A percentile compares a stretch with the other conserved stretches of the same genome.
Conservation (phyloP, 2,329 filamentous ascomycete species). For the Pseudopyrenochaeta lycopersici region DNA sequence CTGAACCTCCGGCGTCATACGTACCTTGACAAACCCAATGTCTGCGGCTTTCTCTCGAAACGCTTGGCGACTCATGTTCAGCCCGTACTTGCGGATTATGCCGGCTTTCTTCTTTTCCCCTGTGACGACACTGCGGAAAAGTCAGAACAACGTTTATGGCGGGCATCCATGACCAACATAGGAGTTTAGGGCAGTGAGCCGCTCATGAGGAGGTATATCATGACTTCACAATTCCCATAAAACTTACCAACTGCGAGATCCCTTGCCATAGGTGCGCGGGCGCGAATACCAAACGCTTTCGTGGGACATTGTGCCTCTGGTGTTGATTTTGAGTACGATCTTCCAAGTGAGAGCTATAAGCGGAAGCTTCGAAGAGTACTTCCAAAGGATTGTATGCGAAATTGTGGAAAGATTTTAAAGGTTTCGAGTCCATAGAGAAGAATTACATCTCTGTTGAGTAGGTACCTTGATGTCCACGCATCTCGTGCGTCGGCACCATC, state of each 20-base stretch:
- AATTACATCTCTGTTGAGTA: not conserved
- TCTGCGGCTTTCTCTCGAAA: conserved; percentile 72
- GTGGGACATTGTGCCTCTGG: conserved; percentile 33
- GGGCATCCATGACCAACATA: too few species aligned
- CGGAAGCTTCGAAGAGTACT: too few species aligned
- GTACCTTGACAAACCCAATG: conserved; percentile 73
- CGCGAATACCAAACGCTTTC: conserved; percentile 89
- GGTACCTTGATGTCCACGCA: conserved; percentile 17
- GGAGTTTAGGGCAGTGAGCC: too few species aligned
- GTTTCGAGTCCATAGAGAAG: not conserved
- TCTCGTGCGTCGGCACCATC: not conserved
- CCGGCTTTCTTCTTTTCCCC: conserved; percentile 66
- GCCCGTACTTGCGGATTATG: conserved; percentile 99
- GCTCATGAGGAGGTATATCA: conserved; percentile 48
- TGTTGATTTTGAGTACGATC: not conserved
- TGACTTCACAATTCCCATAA: too few species aligned
- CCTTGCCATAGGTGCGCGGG: conserved; percentile 95
- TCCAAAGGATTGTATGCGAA: not conserved
- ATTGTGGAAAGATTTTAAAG: not conserved
- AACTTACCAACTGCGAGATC: conserved; percentile 82
- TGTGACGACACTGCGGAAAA: conserved; percentile 30
- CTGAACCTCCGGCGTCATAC: not conserved
- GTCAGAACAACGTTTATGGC: not conserved
- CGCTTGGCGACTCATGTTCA: conserved; percentile 78
- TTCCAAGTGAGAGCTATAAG: too few species aligned